Percentiles rank a stretch among this genome's conserved stretches.
Conservation (phyloP, 169 alveolate species). For the Plasmodium gallinaceum region DNA sequence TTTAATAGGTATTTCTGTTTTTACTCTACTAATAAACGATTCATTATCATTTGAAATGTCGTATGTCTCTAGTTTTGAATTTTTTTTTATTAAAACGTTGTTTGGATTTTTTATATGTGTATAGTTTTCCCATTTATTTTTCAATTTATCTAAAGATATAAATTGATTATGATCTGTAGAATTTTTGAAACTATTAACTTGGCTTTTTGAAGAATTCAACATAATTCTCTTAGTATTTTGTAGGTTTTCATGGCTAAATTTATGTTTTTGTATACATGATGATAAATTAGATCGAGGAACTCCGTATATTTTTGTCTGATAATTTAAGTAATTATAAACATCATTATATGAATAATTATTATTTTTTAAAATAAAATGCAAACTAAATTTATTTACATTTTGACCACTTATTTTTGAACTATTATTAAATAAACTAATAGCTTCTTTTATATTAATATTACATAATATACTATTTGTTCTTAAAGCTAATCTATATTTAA, state of each 20-base stretch:
- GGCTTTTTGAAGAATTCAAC: constrained; percentile 48
- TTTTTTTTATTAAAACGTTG: neutral
- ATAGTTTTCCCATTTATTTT: constrained; percentile 56
- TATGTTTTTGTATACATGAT: constrained; percentile 31
- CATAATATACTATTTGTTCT: constrained; percentile 33
- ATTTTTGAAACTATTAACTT: constrained; percentile 16
- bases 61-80: constrained; percentile 4
- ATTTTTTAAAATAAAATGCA: constrained; percentile 65
- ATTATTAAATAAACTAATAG: constrained; percentile 57
- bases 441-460: constrained; percentile 56
- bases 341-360: constrained; percentile 36
- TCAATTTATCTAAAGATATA: constrained; percentile 31
- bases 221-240: neutral
- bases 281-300: constrained; percentile 60
- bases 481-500: constrained; percentile 49
- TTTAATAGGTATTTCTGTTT: constrained; percentile 22
- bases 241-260: neutral
- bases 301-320: constrained; percentile 46
- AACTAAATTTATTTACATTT: constrained; percentile 54
- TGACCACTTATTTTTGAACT: constrained; percentile 62
- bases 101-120: neutral
- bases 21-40: constrained; percentile 23
- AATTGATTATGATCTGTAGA: constrained; percentile 8
- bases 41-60: neutral
- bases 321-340: constrained; percentile 22